phyloP scores from a whole-genome alignment of 2,329 filamentous ascomycete genomes.

The Nothophoma quercina region DNA sequence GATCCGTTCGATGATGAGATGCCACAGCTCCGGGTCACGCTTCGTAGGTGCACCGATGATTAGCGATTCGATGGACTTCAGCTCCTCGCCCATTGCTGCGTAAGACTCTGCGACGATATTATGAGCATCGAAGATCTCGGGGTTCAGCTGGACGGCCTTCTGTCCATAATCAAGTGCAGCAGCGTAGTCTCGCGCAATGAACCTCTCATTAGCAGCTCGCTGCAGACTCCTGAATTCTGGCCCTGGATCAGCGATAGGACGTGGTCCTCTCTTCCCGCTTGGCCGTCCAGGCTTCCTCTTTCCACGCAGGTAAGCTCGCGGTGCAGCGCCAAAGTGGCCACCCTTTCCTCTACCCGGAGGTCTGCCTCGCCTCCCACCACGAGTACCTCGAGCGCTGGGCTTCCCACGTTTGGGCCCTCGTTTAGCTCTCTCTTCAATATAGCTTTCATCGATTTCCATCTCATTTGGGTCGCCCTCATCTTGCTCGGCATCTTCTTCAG shows the following conservation, averaged over 20 bases:
- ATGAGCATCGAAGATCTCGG: conserved; percentile 69
- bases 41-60: conserved; percentile 66
- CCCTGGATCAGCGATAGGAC: conserved; percentile 71
- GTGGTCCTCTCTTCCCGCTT: conserved; percentile 50
- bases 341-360: conserved; percentile 37
- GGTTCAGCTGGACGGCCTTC: conserved; percentile 57
- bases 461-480: conserved; percentile 45
- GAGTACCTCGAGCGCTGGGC: conserved; percentile 22
- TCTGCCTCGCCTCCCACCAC: conserved; percentile 36
- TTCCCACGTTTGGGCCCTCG: conserved; percentile 30
- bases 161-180: conserved; percentile 48
- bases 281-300: conserved; percentile 38
- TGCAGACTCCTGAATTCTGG: conserved; percentile 75
- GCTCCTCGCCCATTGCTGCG: conserved; percentile 61
- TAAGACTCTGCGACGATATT: conserved; percentile 67
- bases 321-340: conserved; percentile 21
- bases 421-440: conserved; percentile 30
- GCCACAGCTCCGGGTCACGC: conserved; percentile 65
- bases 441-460: conserved; percentile 37
- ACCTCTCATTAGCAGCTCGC: conserved; percentile 71
- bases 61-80: conserved; percentile 64
- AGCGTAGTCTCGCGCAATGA: conserved; percentile 67
- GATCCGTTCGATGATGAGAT: conserved; percentile 63
- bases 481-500: conserved; percentile 41
- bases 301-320: conserved; percentile 27